Conservation (phyloP, 345 rosid genomes). For the Camelina sativa region DNA sequence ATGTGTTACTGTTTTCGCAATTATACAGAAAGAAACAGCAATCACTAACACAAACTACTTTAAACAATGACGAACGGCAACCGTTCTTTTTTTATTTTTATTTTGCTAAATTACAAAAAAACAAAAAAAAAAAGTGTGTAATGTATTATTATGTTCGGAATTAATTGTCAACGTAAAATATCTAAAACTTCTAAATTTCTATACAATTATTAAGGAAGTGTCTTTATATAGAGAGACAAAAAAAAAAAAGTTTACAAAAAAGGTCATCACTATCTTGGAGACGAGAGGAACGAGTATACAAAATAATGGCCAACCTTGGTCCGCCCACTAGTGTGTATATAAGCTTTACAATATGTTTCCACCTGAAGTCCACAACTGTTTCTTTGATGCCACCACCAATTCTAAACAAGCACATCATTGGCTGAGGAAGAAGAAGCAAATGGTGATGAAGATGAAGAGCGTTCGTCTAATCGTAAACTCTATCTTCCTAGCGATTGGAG, state of each 20-base stretch:
- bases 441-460: conserved; percentile 4
- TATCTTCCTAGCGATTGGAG: conserved; percentile 28
- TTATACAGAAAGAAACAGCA: neutral
- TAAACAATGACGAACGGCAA: neutral
- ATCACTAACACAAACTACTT: neutral
- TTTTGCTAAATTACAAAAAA: neutral
- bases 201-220: neutral
- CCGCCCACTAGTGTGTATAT: neutral
- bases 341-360: neutral
- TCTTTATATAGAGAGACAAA: neutral
- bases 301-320: neutral
- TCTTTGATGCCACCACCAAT: neutral
- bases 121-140: neutral
- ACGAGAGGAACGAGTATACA: neutral
- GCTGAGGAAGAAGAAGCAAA: conserved; percentile 11
- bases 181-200: neutral
- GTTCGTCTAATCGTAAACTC: conserved; percentile 32
- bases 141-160: neutral
- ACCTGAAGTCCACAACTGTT: neutral
- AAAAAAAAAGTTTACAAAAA: too few relatives aligned
- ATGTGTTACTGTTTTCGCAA: neutral
- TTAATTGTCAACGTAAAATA: neutral
- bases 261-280: neutral
- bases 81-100: neutral
- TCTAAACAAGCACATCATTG: neutral